phyloP scores from a whole-genome alignment of 2,329 filamentous ascomycete species.

The Pyrenophora teres region DNA sequence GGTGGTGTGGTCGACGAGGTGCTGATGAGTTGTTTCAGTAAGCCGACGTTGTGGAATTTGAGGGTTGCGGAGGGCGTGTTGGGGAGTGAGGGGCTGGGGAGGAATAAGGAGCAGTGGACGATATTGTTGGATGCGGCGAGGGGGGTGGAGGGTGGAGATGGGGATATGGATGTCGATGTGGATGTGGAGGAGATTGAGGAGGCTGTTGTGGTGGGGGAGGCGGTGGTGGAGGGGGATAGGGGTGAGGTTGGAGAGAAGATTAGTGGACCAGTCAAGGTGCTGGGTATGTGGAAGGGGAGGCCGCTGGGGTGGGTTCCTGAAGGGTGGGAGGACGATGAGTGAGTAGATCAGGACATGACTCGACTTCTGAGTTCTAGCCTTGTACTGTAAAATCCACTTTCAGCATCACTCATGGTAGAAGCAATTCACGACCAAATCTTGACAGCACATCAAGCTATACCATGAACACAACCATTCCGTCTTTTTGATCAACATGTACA shows the following conservation, averaged over 20 bases:
- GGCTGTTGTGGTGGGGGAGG: slow-evolving; percentile 1
- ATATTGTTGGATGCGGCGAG: slow-evolving; percentile 41
- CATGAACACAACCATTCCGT: too few species aligned
- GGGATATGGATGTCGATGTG: slow-evolving; percentile 14
- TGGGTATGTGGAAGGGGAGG: slow-evolving; percentile 39
- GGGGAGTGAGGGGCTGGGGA: slow-evolving; percentile 14
- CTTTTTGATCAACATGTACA: too few species aligned
- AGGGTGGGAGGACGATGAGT: slow-evolving; percentile 35
- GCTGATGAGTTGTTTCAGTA: slow-evolving; percentile 39
- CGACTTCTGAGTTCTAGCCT: too few species aligned
- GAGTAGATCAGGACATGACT: background rate
- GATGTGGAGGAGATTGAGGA: slow-evolving; percentile 7
- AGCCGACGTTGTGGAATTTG: slow-evolving; percentile 46
- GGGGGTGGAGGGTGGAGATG: slow-evolving; percentile 5
- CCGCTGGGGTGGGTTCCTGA: slow-evolving; percentile 39
- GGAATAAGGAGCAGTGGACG: slow-evolving; percentile 20
- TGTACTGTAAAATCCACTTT: too few species aligned
- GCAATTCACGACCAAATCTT: too few species aligned
- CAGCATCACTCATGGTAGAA: too few species aligned
- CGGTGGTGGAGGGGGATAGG: slow-evolving; percentile 1
- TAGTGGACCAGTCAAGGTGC: slow-evolving; percentile 35
- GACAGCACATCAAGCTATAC: too few species aligned
- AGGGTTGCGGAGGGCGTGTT: slow-evolving; percentile 44
- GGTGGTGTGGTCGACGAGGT: slow-evolving; percentile 13
- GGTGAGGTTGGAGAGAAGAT: slow-evolving; percentile 12